Conservation (phyloP, 2,329 filamentous ascomycete genomes). For the Fusarium veterinarium region DNA sequence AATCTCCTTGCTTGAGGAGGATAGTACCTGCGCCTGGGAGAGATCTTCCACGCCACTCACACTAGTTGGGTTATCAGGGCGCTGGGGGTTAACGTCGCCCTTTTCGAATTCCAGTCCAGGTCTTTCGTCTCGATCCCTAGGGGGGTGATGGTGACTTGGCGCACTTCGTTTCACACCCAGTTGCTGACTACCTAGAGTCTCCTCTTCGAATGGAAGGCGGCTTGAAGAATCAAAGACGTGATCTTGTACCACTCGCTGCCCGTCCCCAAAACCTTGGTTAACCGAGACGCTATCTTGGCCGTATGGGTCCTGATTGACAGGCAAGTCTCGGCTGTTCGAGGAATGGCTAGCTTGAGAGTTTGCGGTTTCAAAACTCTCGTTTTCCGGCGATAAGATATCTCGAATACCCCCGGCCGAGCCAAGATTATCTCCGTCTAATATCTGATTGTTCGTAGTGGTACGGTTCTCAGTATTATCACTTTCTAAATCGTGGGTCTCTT, state of each 20-base stretch:
- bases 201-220: background rate
- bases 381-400: background rate
- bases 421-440: background rate
- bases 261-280: background rate
- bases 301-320: background rate
- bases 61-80: background rate
- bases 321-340: background rate
- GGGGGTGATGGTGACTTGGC: background rate
- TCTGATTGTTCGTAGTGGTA: background rate
- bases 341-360: constrained; percentile 1
- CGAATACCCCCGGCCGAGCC: background rate
- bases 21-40: background rate
- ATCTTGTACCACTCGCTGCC: background rate
- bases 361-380: constrained; percentile 6
- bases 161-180: background rate
- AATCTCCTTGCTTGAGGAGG: constrained; percentile 5
- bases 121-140: background rate
- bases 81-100: background rate
- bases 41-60: background rate
- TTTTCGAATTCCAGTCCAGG: background rate
- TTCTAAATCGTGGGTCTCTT: background rate
- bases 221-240: background rate
- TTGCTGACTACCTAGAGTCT: background rate
- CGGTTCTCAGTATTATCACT: background rate
- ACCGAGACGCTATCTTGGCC: constrained; percentile 3